Evolutionary conservation across 78 protist species (phyloP).

Genomic region (Speleostelium caveatum): DNA sequence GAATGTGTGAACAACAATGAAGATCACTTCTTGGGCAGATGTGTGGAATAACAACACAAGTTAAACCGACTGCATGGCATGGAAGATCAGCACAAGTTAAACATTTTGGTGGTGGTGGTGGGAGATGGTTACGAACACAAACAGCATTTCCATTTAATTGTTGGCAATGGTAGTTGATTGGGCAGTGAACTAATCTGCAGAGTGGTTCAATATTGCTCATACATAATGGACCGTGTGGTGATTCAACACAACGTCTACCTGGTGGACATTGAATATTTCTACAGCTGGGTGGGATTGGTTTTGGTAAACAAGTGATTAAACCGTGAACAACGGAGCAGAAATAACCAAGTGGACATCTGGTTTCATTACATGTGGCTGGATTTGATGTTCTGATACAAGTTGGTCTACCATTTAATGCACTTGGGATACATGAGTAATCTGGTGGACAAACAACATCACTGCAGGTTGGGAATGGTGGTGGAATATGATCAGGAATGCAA

Average conservation of each 20-base stretch:
- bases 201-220: neutral
- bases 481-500: neutral
- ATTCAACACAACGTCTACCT: neutral
- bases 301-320: neutral
- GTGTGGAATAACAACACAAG: neutral
- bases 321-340: neutral
- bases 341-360: neutral
- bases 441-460: neutral
- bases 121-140: neutral
- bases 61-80: neutral
- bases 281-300: neutral
- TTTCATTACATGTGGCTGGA: neutral
- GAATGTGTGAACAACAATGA: neutral
- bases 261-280: neutral
- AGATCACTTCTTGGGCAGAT: constrained; percentile 2
- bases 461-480: neutral
- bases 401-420: neutral
- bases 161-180: neutral
- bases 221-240: neutral
- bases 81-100: constrained; percentile 1
- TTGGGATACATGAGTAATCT: neutral
- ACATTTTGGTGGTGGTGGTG: constrained; percentile 11
- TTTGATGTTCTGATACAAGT: neutral
- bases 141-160: neutral
- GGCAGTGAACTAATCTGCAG: constrained; percentile 5